Conservation (phyloP, 1,284 basidiomycete genomes). For the Ceratorhiza oryzae-sativae region DNA sequence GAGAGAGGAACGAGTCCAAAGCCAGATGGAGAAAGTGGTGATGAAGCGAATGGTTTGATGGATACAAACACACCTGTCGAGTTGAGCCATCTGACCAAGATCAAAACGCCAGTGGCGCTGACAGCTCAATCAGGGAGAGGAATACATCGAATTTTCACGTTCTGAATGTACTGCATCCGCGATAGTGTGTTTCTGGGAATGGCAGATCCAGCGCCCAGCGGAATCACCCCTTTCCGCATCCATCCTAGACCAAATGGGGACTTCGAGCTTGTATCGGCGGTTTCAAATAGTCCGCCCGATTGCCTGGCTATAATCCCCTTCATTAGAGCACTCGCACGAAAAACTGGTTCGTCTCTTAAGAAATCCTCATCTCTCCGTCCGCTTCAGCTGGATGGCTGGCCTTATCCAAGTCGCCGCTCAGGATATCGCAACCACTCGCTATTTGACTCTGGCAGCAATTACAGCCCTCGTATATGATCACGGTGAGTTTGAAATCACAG, state of each 20-base stretch:
- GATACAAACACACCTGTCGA: no score
- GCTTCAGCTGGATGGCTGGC: not conserved
- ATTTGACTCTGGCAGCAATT: conserved; percentile 18
- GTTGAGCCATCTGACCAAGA: not conserved
- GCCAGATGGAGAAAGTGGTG: not conserved
- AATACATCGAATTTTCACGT: not conserved
- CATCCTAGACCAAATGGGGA: not conserved
- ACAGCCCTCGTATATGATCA: conserved; percentile 19
- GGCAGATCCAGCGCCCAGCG: not conserved
- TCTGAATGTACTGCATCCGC: not conserved
- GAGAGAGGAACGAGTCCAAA: not conserved
- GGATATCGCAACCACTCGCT: conserved; percentile 15
- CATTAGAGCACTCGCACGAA: not conserved
- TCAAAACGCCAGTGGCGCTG: not conserved
- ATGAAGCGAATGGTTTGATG: no score
- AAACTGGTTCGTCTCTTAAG: not conserved
- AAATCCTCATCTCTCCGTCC: not conserved
- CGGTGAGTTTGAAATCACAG: not conserved
- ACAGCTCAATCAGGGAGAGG: not conserved
- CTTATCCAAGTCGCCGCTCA: not conserved
- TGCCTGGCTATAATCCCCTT: not conserved
- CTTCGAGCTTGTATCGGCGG: not conserved
- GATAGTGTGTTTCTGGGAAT: not conserved
- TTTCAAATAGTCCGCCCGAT: not conserved
- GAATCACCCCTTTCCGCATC: not conserved